Evolutionary conservation across 768 basidiomycete genomes (phyloP).

Genomic region (Dioszegia aurantiaca): DNA sequence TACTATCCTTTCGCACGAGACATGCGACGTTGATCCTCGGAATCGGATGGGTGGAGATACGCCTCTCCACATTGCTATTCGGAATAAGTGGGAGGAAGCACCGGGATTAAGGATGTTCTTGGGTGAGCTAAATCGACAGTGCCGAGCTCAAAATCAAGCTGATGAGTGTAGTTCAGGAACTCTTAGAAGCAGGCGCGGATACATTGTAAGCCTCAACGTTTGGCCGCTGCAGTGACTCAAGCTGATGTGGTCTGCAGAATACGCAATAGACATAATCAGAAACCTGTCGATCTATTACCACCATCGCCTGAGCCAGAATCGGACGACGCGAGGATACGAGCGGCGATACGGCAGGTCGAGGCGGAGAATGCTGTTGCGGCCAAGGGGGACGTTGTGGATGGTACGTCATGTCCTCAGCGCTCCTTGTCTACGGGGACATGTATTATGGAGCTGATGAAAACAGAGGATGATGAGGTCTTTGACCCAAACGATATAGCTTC

Average conservation of each 20-base stretch:
- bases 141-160: too few species aligned
- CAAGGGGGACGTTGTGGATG: slow-evolving; percentile 64
- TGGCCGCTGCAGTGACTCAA: neutral
- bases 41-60: slow-evolving; percentile 70
- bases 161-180: slow-evolving; percentile 34
- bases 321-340: slow-evolving; percentile 59
- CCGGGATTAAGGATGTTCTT: slow-evolving; percentile 59
- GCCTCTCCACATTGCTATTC: slow-evolving; percentile 70
- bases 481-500: slow-evolving; percentile 45
- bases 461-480: slow-evolving; percentile 37
- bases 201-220: slow-evolving; percentile 59
- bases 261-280: slow-evolving; percentile 67
- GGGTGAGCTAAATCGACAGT: too few species aligned
- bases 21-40: slow-evolving; percentile 75
- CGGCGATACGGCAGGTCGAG: slow-evolving; percentile 60
- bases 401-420: slow-evolving; percentile 51
- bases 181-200: slow-evolving; percentile 78
- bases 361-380: slow-evolving; percentile 58
- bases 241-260: slow-evolving; percentile 56
- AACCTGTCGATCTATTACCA: slow-evolving; percentile 61
- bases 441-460: neutral
- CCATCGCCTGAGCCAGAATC: slow-evolving; percentile 33
- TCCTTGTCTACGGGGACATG: neutral
- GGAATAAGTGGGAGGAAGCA: slow-evolving; percentile 58
- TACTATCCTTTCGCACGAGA: slow-evolving; percentile 68